Percentiles rank a stretch among this genome's conserved stretches.
Evolutionary conservation across 2,329 filamentous ascomycete species (phyloP).

Genomic region (Penicillium nordicum): DNA sequence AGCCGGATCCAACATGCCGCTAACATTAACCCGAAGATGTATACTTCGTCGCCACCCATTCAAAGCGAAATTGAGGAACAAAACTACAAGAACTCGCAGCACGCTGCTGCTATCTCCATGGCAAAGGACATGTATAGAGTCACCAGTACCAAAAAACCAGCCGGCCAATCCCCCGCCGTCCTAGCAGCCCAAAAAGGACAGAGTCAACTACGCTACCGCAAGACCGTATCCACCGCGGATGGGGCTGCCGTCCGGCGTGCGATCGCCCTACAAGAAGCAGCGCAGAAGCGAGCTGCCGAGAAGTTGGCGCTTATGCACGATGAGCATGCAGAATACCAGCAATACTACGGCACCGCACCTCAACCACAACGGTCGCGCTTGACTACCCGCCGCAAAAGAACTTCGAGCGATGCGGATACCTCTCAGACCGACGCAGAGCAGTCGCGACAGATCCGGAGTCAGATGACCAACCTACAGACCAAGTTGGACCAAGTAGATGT

Average conservation of each 20-base stretch:
- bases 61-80: constrained; percentile 70
- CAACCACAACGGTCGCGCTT: constrained; percentile 47
- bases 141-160: constrained; percentile 43
- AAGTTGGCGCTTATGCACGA: constrained; percentile 76
- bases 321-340: constrained; percentile 65
- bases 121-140: constrained; percentile 78
- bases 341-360: constrained; percentile 68
- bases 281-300: constrained; percentile 80
- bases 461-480: constrained; percentile 76
- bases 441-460: constrained; percentile 68
- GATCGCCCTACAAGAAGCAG: constrained; percentile 71
- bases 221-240: constrained; percentile 28
- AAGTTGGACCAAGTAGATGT: constrained; percentile 49
- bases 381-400: constrained; percentile 58
- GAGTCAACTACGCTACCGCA: constrained; percentile 32
- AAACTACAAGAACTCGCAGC: constrained; percentile 67
- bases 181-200: constrained; percentile 35
- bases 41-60: constrained; percentile 70
- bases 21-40: constrained; percentile 71
- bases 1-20: constrained; percentile 64
- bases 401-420: constrained; percentile 63
- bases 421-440: constrained; percentile 63
- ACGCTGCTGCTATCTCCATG: constrained; percentile 84
- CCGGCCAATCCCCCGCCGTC: constrained; percentile 19
- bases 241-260: constrained; percentile 24